Conservation (phyloP, 176 grass and related monocot genomes). For the Juncus effusus region DNA sequence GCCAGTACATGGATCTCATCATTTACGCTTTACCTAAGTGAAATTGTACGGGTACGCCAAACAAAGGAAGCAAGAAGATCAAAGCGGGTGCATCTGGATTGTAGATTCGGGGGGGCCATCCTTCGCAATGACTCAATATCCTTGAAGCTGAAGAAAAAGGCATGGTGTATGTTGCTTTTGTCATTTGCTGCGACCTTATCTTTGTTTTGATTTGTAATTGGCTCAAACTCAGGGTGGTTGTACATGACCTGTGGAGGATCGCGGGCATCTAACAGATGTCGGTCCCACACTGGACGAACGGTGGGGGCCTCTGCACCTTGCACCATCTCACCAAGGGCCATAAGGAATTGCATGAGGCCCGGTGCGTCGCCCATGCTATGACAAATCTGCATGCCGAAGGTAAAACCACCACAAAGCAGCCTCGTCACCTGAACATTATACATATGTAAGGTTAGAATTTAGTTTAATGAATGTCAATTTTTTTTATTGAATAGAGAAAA, state of each 20-base stretch:
- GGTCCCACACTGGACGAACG: constrained; percentile 24
- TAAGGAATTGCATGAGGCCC: constrained; percentile 40
- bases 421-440: constrained; percentile 40
- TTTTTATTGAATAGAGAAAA: neutral
- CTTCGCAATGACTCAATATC: constrained; percentile 16
- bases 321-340: constrained; percentile 23
- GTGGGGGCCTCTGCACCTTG: constrained; percentile 6
- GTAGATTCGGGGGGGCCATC: neutral
- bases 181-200: neutral
- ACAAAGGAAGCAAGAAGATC: constrained; percentile 30
- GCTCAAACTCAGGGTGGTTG: constrained; percentile 36
- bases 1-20: neutral
- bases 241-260: constrained; percentile 24
- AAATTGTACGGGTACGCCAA: constrained; percentile 28
- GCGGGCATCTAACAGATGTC: constrained; percentile 42
- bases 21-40: neutral
- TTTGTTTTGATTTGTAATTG: neutral
- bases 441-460: neutral
- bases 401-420: constrained; percentile 50
- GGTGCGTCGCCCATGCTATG: constrained; percentile 48
- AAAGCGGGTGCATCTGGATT: constrained; percentile 12
- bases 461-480: constrained; percentile 2
- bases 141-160: constrained; percentile 13
- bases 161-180: neutral
- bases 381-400: constrained; percentile 29